A percentile compares a stretch with the other conserved stretches of the same genome.
These are phyloP conservation scores for Vicia villosa DNA, from an alignment of 306 rosid genomes.

Conservation along the genomic window DNA sequence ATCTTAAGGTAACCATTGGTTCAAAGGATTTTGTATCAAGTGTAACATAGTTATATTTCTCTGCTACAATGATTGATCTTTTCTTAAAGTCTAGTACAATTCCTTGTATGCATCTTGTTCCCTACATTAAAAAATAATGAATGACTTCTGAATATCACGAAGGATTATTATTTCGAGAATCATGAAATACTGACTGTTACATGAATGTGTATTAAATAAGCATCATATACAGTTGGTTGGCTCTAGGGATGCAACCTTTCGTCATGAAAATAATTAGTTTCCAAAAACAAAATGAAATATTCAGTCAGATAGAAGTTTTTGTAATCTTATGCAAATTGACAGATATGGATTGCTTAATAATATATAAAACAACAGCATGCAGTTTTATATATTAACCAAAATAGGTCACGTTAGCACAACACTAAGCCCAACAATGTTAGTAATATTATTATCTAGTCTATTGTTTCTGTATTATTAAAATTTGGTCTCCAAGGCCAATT, in stretches of 20 bases:
- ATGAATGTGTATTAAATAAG: background rate
- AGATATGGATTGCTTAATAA: background rate
- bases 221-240: background rate
- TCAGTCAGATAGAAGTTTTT: conserved; percentile 10
- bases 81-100: conserved; percentile 52
- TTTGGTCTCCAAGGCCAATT: background rate
- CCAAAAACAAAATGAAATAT: background rate
- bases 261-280: background rate
- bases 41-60: conserved; percentile 28
- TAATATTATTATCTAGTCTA: conserved; percentile 1
- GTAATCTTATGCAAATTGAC: background rate
- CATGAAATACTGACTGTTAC: background rate
- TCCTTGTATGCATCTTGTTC: conserved; percentile 47
- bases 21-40: conserved; percentile 45
- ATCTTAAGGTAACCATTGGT: conserved; percentile 50
- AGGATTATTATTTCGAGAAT: background rate
- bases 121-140: conserved; percentile 36
- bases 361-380: conserved; percentile 19
- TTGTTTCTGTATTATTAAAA: background rate
- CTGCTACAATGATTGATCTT: conserved; percentile 23
- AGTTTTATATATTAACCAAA: background rate
- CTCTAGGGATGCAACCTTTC: background rate
- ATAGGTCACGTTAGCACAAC: background rate
- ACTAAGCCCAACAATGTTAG: background rate
- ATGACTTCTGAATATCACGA: background rate